These are phyloP conservation scores for Pleurotus djamor DNA, from an alignment of 768 basidiomycete species.

Conservation along the genomic window DNA sequence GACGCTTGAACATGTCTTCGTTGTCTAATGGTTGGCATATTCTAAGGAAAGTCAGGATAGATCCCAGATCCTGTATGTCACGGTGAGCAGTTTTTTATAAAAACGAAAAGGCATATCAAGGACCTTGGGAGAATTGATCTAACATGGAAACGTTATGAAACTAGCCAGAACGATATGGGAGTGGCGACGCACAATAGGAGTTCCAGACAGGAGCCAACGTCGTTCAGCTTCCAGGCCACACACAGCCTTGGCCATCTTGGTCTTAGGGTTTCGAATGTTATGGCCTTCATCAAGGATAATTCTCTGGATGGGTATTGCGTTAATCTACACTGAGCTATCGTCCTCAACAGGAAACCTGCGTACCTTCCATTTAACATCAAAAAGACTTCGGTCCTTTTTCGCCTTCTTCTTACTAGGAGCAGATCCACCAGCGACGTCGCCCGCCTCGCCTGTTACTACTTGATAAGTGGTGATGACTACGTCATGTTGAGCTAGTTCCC, in stretches of 20 bases:
- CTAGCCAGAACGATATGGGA: not conserved
- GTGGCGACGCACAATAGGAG: conserved; percentile 73
- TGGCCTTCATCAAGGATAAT: conserved; percentile 91
- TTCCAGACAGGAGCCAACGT: conserved; percentile 82
- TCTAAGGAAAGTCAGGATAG: conserved; percentile 77
- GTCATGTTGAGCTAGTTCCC: conserved; percentile 66
- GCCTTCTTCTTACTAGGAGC: conserved; percentile 57
- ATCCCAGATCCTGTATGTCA: conserved; percentile 74
- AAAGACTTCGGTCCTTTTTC: conserved; percentile 56
- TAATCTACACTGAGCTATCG: not conserved
- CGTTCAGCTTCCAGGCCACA: conserved; percentile 63
- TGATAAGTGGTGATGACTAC: conserved; percentile 86
- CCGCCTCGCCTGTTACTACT: conserved; percentile 58
- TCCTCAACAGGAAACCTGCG: conserved; percentile 1
- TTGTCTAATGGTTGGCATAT: conserved; percentile 87
- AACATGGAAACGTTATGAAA: not conserved
- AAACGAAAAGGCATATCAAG: not conserved
- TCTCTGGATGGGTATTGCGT: conserved; percentile 37
- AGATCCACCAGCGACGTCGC: conserved; percentile 22
- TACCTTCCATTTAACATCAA: conserved; percentile 82
- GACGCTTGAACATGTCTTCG: conserved; percentile 76
- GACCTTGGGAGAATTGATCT: conserved; percentile 83
- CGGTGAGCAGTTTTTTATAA: not conserved
- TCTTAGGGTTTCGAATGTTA: conserved; percentile 80
- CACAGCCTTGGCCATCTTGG: conserved; percentile 78